Conservation (phyloP, 2,329 filamentous ascomycete species). For the Monilinia polystroma region DNA sequence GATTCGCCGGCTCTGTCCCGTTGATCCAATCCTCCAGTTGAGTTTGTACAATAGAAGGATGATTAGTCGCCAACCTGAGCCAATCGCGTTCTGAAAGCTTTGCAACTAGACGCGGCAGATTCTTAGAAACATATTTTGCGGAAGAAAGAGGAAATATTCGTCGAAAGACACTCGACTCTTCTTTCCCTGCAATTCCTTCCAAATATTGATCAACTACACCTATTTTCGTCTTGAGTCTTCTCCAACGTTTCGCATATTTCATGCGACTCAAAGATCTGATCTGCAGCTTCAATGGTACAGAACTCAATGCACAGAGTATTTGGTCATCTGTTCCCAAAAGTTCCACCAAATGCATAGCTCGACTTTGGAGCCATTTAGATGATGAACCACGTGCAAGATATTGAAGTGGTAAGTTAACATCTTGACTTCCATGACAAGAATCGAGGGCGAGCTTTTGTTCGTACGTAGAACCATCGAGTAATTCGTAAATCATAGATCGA, state of each 20-base stretch:
- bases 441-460: neutral
- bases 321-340: neutral
- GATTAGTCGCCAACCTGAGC: neutral
- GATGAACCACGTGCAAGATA: neutral
- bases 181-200: neutral
- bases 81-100: neutral
- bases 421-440: conserved; percentile 1
- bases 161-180: neutral
- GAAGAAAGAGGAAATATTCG: neutral
- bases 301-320: neutral
- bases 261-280: neutral
- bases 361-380: neutral
- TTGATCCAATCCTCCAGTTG: neutral
- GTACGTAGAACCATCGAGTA: neutral
- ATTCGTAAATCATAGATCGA: neutral
- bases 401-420: neutral
- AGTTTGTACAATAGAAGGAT: neutral
- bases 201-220: neutral
- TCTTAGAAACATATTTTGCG: neutral
- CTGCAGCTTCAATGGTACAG: neutral
- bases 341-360: neutral
- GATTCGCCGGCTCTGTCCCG: neutral
- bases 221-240: neutral
- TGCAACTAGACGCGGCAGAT: neutral
- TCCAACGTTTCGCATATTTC: neutral